Evolutionary conservation across 2,329 filamentous ascomycete genomes (phyloP).

Genomic region (Xylaria sp.): DNA sequence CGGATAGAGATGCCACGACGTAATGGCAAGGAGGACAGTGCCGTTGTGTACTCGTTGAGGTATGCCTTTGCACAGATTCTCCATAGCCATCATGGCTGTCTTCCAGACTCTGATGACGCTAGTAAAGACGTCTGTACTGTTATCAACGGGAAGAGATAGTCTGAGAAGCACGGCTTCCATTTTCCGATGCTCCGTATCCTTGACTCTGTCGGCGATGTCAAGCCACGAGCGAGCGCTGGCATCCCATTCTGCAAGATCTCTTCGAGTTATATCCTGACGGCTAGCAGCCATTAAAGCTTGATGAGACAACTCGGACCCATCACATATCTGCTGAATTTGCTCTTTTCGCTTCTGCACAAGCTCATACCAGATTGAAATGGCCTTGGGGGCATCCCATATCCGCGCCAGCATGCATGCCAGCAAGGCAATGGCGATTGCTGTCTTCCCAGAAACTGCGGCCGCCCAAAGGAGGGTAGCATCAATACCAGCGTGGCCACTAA

Average conservation of each 20-base stretch:
- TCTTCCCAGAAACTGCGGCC: slow-evolving; percentile 24
- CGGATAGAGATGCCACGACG: background rate
- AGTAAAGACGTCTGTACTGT: slow-evolving; percentile 32
- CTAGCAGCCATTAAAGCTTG: background rate
- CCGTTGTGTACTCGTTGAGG: slow-evolving; percentile 29
- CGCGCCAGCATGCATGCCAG: slow-evolving; percentile 31
- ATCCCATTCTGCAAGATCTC: slow-evolving; percentile 41
- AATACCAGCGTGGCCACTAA: slow-evolving; percentile 5
- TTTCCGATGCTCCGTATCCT: slow-evolving; percentile 37
- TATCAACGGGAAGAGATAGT: background rate
- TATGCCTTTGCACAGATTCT: slow-evolving; percentile 38
- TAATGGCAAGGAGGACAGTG: background rate
- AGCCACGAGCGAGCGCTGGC: slow-evolving; percentile 47
- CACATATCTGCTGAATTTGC: background rate
- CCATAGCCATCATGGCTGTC: slow-evolving; percentile 34
- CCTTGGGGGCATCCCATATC: slow-evolving; percentile 24
- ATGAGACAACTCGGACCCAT: background rate
- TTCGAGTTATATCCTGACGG: background rate
- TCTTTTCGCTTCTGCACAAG: slow-evolving; percentile 16
- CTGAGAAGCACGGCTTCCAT: background rate
- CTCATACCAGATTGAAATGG: slow-evolving; percentile 30
- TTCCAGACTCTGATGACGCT: slow-evolving; percentile 42
- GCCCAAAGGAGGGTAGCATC: slow-evolving; percentile 31
- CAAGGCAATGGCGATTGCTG: slow-evolving; percentile 19
- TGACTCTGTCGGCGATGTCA: slow-evolving; percentile 39